Evolutionary conservation across 2,329 filamentous ascomycete genomes (phyloP), one percentile per base, ranked within the genome.

Genomic region (Paecilomyces formosus): DNA sequence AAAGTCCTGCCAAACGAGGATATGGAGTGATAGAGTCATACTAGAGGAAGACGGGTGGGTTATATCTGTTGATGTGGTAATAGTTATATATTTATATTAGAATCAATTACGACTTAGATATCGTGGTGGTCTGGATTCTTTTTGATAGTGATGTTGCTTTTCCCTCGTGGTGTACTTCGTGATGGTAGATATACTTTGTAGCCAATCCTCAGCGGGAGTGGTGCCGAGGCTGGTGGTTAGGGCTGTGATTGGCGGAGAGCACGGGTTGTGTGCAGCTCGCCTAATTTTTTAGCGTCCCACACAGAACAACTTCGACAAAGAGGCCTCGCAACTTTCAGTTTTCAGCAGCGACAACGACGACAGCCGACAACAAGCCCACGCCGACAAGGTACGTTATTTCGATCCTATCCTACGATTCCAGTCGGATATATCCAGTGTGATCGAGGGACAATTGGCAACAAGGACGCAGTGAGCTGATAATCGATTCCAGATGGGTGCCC

Each of bases 401-500:
- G 21, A 12, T 55, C 26, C 26, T 28, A 12, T 53, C 4, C 55
- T 52, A n/a, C 28, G 35, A 53, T 55, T 22, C 18, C 2, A n/a
- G 18, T 52, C 22, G 50, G 13, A 18, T 45, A 18, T 6, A 5
- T 45, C 9, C 39, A 18, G 7, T 8, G 8, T 21, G 15, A 45
- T 45, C 18, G 39, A 45, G n/a, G 5, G 15, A 11, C n/a, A 52
- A 52, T 52, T 52, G 22, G 24, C 26, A 22, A 45, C 58, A 6
- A 26, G 51, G 28, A 26, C 26, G 55, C 49, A 45, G 58, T 61
- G 58, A 45, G 61, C 65, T 68, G 55, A 66, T 55, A 55, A 53
- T 50, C 53, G 56, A 61, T 65, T 30, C 57, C 61, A 93, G 87
- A 97, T 97, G 94, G 94, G 94, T 90, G 93, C 93, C 85, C 91